Base-by-base conservation (phyloP, 768 basidiomycete genomes). In the Chlorophyllum brunneum region DNA sequence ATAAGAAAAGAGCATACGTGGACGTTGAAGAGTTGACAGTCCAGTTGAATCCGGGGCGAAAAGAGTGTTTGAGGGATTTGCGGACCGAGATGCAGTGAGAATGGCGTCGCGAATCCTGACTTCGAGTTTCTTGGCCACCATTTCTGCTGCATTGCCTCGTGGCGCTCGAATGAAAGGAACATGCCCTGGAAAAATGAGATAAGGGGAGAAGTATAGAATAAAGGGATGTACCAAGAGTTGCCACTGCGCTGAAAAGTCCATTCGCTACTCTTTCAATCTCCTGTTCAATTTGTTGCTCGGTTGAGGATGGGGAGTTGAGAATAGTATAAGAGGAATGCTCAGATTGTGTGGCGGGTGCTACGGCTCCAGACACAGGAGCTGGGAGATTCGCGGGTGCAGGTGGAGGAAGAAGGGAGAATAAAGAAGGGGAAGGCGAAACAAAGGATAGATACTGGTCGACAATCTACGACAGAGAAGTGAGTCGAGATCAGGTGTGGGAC, bases 381-480 rank as follows among this genome's bases (percentile, higher is more conserved):
- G 75, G 66, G 8, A 75, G 64, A 36, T 36, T 23, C n/a, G n/a
- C 24, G 29, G 15, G 23, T 37, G 36, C 4, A 1, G 76, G 67
- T 6, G 81, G 80, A 1, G 91, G 82, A 7, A 97, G 67, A 15
- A 98, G 78, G 27, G 95, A 97, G 71, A 98, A 99, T 22, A 98
- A 74, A 3, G 91, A 91, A 3, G 90, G 83, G 2, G 94, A 93
- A 24, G 97, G 97, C 1, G 91, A 80, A 41, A 99, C 87, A 69
- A 98, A 99, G 43, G 97, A 95, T 15, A 99, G 79, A 65, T 98
- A 95, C 69, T 99, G 97, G 65, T 99, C 97, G 39, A 94, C 79
- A 22, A 99, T 87, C 84, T 97, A 55, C 39, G 24, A 42, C 31
- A 44, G 8, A 54, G 11, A n/a, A 40, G 43, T 58, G 13, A 59